Evolutionary conservation across 2,329 filamentous ascomycete species (phyloP), one percentile per base, ranked within the genome.

Genomic region (Lojkania enalia): DNA sequence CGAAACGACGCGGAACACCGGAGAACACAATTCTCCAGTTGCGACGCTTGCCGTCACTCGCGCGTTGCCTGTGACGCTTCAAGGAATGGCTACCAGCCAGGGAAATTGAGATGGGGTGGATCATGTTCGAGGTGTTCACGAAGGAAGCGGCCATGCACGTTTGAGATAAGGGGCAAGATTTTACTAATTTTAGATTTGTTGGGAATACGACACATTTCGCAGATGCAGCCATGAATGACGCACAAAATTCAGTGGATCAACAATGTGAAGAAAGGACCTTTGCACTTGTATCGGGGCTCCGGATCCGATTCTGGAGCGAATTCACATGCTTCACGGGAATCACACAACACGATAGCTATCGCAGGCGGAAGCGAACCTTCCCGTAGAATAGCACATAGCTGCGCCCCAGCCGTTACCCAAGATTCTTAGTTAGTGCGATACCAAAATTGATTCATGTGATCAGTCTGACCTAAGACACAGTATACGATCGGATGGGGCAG

Each of bases 11-110:
- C 23, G 23, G 23, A 7, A 27, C 37, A 40, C 18, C 23, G 31
- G 35, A 42, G 49, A 31, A 46, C 30, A 12, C 49, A 52, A 37
- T 52, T 47, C 40, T 49, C 46, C 9, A 52, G 49, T 16, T 52
- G 49, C 37, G 46, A 52, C 40, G 42, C 42, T 5, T 52, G 49
- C 16, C 46, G 49, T 25, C 30, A 13, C 11, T 52, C 46, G 14
- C 49, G 49, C 20, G 46, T 52, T 27, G 46, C 46, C 12, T 52
- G 49, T 15, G 49, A 52, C 29, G 49, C 46, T 11, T 49, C 46
- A 7, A 49, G 39, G 20, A n/a, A 20, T 15, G 32, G 29, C 14
- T 23, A 41, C 6, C 35, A 35, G 27, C 21, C 39, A 14, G 29
- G 32, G 9, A 41, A 27, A 20, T 4, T 19, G 20, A 35, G 19